Conservation (phyloP, 75 land plant genomes). For the Ceratopteris richardii region DNA sequence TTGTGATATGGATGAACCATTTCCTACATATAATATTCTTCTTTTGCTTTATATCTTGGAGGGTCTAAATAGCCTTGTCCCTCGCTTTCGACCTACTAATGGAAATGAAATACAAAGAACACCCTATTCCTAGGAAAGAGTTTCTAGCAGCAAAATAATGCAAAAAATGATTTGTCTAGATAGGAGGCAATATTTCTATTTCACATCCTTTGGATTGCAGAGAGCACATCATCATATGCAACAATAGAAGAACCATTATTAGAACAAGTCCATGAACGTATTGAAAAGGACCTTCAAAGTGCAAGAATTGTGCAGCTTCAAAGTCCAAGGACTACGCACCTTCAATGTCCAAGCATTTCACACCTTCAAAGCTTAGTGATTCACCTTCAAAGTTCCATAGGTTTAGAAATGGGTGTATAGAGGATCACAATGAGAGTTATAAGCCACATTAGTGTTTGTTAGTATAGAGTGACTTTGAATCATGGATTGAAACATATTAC, state of each 20-base stretch:
- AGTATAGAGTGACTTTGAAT: too few species aligned
- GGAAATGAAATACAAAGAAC: background rate
- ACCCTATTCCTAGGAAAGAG: conserved; percentile 3
- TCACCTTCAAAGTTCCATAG: too few species aligned
- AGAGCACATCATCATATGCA: conserved; percentile 18
- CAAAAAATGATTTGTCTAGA: conserved; percentile 12
- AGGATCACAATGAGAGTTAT: too few species aligned
- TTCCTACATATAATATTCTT: conserved; percentile 52
- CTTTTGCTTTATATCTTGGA: conserved; percentile 64
- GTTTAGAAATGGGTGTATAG: too few species aligned
- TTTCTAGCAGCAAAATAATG: conserved; percentile 12
- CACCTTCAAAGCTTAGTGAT: too few species aligned
- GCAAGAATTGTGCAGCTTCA: too few species aligned
- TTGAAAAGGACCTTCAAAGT: too few species aligned
- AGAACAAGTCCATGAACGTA: too few species aligned
- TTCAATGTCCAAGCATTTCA: too few species aligned
- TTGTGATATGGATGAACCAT: conserved; percentile 53
- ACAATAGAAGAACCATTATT: conserved; percentile 21
- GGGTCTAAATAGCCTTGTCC: conserved; percentile 44
- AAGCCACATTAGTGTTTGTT: too few species aligned
- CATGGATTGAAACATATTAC: too few species aligned
- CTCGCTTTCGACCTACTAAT: conserved; percentile 38
- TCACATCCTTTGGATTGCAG: conserved; percentile 11
- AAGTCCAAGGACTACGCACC: too few species aligned
- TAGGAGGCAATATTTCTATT: conserved; percentile 19